Percentiles rank a stretch among this genome's conserved stretches.
phyloP scores from a whole-genome alignment of 306 rosid species.

The Gastrolobium bilobum region DNA sequence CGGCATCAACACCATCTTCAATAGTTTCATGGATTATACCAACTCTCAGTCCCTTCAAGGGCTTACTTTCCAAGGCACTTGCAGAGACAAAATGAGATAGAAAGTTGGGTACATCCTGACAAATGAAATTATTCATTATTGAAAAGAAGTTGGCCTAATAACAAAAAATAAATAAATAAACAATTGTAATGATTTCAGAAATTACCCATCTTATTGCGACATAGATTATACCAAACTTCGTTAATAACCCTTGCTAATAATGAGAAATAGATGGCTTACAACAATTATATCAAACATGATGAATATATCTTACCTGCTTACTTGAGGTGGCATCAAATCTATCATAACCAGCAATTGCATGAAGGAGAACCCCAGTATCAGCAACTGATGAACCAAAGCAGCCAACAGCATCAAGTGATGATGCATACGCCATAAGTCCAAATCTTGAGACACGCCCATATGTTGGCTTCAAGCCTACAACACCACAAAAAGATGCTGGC shows the following conservation, averaged over 20 bases:
- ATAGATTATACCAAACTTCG: conserved; percentile 11
- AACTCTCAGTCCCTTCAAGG: conserved; percentile 87
- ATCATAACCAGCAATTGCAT: conserved; percentile 90
- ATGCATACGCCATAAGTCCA: conserved; percentile 97
- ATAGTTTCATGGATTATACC: conserved; percentile 93
- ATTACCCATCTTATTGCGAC: conserved; percentile 2
- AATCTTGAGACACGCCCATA: conserved; percentile 96
- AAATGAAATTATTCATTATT: conserved; percentile 39
- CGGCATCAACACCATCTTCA: conserved; percentile 83
- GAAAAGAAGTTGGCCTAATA: conserved; percentile 33
- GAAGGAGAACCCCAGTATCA: conserved; percentile 93
- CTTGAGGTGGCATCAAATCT: conserved; percentile 91
- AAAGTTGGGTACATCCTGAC: conserved; percentile 83
- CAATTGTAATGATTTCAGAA: conserved; percentile 28
- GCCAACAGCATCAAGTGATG: conserved; percentile 97
- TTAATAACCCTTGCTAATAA: conserved; percentile 9
- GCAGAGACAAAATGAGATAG: conserved; percentile 59
- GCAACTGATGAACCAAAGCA: conserved; percentile 93
- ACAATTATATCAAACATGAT: conserved; percentile 22
- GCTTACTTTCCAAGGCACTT: conserved; percentile 74
- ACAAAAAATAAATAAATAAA: conserved; percentile 21
- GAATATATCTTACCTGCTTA: conserved; percentile 66
- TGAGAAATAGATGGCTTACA: conserved; percentile 31
- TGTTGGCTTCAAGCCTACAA: conserved; percentile 96
- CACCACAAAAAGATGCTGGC: conserved; percentile 98